Base-by-base conservation (phyloP, 495 filamentous ascomycete genomes). In the Neurospora cerealis region DNA sequence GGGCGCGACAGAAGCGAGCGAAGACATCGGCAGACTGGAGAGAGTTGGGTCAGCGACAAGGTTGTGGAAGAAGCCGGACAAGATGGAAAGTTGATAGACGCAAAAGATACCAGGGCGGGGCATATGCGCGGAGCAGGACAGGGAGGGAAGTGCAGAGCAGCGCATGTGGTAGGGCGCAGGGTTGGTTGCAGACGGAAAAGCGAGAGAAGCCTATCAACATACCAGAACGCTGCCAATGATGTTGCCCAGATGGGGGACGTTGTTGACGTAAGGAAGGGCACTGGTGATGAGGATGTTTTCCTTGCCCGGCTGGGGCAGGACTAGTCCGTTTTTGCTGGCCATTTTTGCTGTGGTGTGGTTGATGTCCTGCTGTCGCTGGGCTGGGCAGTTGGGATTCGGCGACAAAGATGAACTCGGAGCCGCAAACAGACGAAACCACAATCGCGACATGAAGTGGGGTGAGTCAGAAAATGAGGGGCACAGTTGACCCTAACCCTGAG, bases 191-290 rank as follows among this genome's bases (percentile, higher is more conserved):
- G 54, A 60, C 11, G 2, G 46, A 24, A 0, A 54, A 54, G 46
- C 46, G 48, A 13, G 2, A 54, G 46, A 54, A 24, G 4, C 9
- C 11, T 17, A 17, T 32, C 5, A 66, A 62, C 54, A 9, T 66
- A 66, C 91, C 78, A 98, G 88, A 44, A 97, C 94, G 76, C 91
- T 93, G 72, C 96, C 96, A 71, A 98, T 88, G 72, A 98, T 91
- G 82, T 99, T 99, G 72, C 96, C 95, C 78, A 97, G 86, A 83
- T 97, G 95, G 70, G 95, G 96, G 11, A 96, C 93, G 83, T 97
- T 98, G 85, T 98, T 98, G 70, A 97, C 94, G 80, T 98, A 98
- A 54, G 93, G 92, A 41, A 94, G 78, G 54, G 92, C 91, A 72
- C 88, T 90, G 11, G 87, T 92, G 44, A 91, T 86, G 36, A 92